Percentiles rank a stretch among this genome's conserved stretches.
Conservation (phyloP, 164 flowering plant species). For the Santalum album region DNA sequence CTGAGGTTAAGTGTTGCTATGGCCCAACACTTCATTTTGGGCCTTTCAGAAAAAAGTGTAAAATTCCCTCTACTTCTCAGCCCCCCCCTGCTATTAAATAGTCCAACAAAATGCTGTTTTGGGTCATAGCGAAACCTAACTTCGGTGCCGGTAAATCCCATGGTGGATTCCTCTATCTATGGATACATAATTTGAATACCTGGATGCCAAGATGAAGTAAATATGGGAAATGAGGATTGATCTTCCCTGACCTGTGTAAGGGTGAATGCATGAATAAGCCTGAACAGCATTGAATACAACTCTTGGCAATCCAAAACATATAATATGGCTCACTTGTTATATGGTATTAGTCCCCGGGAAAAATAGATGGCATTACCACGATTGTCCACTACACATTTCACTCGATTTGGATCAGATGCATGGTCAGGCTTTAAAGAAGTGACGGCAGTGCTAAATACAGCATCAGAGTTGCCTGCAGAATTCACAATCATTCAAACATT, state of each 20-base stretch:
- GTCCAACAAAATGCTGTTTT: no score
- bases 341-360: constrained; percentile 88
- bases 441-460: constrained; percentile 98
- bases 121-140: no score
- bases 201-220: constrained; percentile 95
- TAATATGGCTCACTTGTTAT: constrained; percentile 57
- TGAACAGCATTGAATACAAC: background rate
- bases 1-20: no score
- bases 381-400: constrained; percentile 84
- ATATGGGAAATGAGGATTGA: constrained; percentile 75
- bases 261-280: background rate
- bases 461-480: constrained; percentile 79
- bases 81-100: no score
- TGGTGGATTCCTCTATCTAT: no score
- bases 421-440: constrained; percentile 86
- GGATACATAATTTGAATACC: constrained; percentile 50
- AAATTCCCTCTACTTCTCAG: no score
- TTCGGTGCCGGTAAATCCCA: no score
- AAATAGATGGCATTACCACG: constrained; percentile 92
- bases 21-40: no score
- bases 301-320: background rate
- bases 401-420: constrained; percentile 82
- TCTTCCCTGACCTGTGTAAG: constrained; percentile 66
- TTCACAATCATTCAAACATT: background rate
- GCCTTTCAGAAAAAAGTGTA: no score